Evolutionary conservation across 164 flowering plant genomes (phyloP).

Genomic region (Cinnamomum micranthum): DNA sequence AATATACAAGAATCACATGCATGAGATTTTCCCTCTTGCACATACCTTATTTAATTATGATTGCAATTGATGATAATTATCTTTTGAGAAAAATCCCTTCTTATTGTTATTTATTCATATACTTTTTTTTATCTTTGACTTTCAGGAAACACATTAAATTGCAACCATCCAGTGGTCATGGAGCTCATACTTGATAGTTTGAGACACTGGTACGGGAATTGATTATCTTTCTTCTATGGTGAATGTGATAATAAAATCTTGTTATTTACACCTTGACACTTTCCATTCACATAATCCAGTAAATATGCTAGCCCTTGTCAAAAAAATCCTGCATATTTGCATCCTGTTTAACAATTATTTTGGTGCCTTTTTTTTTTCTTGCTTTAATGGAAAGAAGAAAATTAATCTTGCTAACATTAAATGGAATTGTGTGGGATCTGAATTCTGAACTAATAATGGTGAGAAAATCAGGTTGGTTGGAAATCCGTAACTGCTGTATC

Average conservation of each 20-base stretch:
- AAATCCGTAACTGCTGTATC: background rate
- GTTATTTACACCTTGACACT: background rate
- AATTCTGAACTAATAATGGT: too few relatives aligned
- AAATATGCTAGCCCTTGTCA: background rate
- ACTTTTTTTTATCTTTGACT: background rate
- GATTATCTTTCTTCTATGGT: background rate
- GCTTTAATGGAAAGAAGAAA: background rate
- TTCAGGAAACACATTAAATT: slow-evolving; percentile 92
- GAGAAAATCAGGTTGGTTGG: background rate
- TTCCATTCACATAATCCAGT: background rate
- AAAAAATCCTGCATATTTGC: background rate
- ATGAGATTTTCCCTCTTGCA: too few relatives aligned
- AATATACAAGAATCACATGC: background rate
- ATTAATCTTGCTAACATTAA: background rate
- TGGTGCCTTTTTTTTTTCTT: background rate
- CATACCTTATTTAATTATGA: too few relatives aligned
- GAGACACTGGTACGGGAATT: slow-evolving; percentile 82
- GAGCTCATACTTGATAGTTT: slow-evolving; percentile 92
- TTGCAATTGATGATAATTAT: too few relatives aligned
- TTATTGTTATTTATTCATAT: background rate
- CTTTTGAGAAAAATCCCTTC: too few relatives aligned
- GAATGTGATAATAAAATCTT: background rate
- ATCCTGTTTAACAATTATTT: background rate
- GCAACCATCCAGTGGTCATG: slow-evolving; percentile 98
- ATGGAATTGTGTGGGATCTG: background rate